A percentile compares a stretch with the other conserved stretches of the same genome.
phyloP scores from a whole-genome alignment of 2,329 filamentous ascomycete species.

The Xylariaceae sp. region DNA sequence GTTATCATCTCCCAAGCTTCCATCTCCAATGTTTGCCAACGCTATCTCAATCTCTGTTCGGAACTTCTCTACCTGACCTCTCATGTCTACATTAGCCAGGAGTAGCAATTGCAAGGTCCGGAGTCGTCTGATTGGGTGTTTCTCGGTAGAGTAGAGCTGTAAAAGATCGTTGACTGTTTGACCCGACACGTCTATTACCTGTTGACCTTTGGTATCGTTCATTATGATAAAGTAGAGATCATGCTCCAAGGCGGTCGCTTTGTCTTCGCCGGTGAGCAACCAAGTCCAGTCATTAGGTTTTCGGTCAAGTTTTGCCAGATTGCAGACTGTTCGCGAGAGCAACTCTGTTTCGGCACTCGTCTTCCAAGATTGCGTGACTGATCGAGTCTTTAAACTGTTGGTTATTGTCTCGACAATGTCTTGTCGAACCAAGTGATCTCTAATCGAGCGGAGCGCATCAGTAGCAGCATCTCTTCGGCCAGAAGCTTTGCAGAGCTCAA shows the following conservation, averaged over 20 bases:
- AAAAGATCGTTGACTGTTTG: slow-evolving; percentile 54
- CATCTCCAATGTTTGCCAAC: slow-evolving; percentile 44
- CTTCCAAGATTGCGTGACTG: slow-evolving; percentile 61
- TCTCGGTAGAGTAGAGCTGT: slow-evolving; percentile 55
- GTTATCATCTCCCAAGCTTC: slow-evolving; percentile 52
- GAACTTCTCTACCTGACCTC: slow-evolving; percentile 48
- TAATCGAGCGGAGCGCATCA: slow-evolving; percentile 64
- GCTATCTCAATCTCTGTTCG: slow-evolving; percentile 47
- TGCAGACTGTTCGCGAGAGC: slow-evolving; percentile 64
- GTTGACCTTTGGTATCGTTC: slow-evolving; percentile 40
- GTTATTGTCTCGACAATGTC: slow-evolving; percentile 63
- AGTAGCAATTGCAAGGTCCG: slow-evolving; percentile 58
- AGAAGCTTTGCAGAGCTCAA: slow-evolving; percentile 61
- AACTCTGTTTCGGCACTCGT: slow-evolving; percentile 54
- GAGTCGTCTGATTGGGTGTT: slow-evolving; percentile 59
- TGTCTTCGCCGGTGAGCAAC: slow-evolving; percentile 57
- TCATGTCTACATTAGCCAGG: slow-evolving; percentile 54
- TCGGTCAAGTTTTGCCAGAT: slow-evolving; percentile 64
- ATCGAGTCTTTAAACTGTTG: slow-evolving; percentile 51
- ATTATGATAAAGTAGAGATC: slow-evolving; percentile 58
- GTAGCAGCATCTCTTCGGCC: slow-evolving; percentile 63
- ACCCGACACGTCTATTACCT: slow-evolving; percentile 50
- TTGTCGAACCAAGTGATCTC: slow-evolving; percentile 64
- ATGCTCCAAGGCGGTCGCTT: slow-evolving; percentile 65
- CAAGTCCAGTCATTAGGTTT: slow-evolving; percentile 63